Evolutionary conservation across 2,329 filamentous ascomycete species (phyloP), one percentile per base, ranked within the genome.

Genomic region (Sarocladium kiliense): DNA sequence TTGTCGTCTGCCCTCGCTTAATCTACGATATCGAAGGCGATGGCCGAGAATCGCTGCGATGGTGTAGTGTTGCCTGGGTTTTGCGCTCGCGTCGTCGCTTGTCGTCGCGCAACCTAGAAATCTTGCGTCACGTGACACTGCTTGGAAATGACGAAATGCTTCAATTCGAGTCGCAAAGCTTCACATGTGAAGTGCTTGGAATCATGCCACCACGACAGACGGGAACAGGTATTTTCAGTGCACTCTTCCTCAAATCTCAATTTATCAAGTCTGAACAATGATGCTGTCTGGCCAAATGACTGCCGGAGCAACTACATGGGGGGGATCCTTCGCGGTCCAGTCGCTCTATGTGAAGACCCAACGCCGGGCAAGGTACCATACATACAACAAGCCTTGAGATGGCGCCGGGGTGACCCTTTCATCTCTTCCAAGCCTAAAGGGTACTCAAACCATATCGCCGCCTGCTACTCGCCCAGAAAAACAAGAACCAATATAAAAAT

Each of bases 361-460:
- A 64, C 66, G 64, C 67, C 61, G 58, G 44, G 55, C 62, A 65
- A 62, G 63, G 62, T 62, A 62, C 63, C 63, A 63, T 63, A 62
- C 60, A 63, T 62, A 61, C 62, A 39, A 53, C 50, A 53, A 41
- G 32, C 50, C 30, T 51, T 34, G 47, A 51, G 27, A 51, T 51
- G 47, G 47, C 47, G 27, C 47, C 47, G 47, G 30, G 44, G 30
- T 51, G 47, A 51, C 47, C 47, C 59, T 59, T 47, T 54, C 61
- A 50, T 57, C 61, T 65, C 62, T 64, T 66, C 55, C 58, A 56
- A 60, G 54, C 59, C 53, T 54, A 60, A 45, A 44, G 39, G 55
- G 11, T 44, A 53, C 25, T 60, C 65, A 61, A 62, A 62, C 59
- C 63, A 61, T 64, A 55, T 59, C 57, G 55, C 62, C 62, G 63